Conservation (phyloP, 768 basidiomycete genomes). For the Podaxis sp. region DNA sequence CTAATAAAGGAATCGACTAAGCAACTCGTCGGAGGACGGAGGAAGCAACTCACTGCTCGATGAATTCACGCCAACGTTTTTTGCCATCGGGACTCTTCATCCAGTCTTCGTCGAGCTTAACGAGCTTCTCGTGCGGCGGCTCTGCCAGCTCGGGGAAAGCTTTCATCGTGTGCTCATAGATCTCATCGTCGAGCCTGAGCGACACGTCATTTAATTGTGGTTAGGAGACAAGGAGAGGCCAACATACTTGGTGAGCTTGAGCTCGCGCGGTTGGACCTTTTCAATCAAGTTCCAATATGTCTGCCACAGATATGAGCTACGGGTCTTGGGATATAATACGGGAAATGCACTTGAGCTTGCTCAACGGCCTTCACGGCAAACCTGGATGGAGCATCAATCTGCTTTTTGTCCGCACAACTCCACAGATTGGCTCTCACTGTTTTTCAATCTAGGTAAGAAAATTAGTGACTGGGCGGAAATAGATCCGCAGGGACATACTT, state of each 20-base stretch:
- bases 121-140: constrained; percentile 42
- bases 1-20: constrained; percentile 30
- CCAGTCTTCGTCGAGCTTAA: constrained; percentile 81
- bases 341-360: constrained; percentile 76
- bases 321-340: not conserved
- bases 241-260: constrained; percentile 80
- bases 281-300: constrained; percentile 95
- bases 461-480: not conserved
- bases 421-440: constrained; percentile 59
- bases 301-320: constrained; percentile 34
- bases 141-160: constrained; percentile 79
- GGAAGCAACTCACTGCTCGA: constrained; percentile 50
- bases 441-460: constrained; percentile 76
- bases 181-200: constrained; percentile 83
- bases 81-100: constrained; percentile 91
- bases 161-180: constrained; percentile 71
- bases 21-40: not conserved
- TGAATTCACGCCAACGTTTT: constrained; percentile 88
- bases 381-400: constrained; percentile 30
- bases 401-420: not conserved
- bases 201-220: not conserved
- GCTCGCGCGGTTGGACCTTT: constrained; percentile 69
- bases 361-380: constrained; percentile 96
- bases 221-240: not conserved
- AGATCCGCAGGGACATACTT: constrained; percentile 49